A percentile compares a stretch with the other conserved stretches of the same genome.
phyloP scores from a whole-genome alignment of 805 yeast species.

The Saccharomycopsis schoenii region DNA sequence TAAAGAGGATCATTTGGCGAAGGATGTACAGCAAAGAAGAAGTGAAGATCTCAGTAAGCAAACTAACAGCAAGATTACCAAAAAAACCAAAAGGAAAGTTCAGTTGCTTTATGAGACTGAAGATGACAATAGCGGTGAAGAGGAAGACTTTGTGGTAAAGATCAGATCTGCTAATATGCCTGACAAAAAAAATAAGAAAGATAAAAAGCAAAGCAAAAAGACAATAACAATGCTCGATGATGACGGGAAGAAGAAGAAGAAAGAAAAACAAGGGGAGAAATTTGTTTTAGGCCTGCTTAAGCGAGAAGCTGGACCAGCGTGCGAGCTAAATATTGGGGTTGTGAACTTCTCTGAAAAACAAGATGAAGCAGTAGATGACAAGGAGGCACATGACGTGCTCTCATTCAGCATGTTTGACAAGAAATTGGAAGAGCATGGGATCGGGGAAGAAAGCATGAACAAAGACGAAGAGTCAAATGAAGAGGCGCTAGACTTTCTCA shows the following conservation, averaged over 20 bases:
- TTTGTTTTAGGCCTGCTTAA: not conserved
- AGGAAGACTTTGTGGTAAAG: constrained; percentile 4
- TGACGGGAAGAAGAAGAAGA: too few species aligned
- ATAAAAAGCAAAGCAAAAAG: constrained; percentile 20
- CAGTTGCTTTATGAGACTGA: constrained; percentile 15
- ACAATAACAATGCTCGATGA: constrained; percentile 9
- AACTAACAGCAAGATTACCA: constrained; percentile 13
- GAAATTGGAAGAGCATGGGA: not conserved
- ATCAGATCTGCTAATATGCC: constrained; percentile 18
- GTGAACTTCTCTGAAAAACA: not conserved
- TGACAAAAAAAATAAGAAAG: constrained; percentile 31
- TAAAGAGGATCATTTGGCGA: constrained; percentile 7
- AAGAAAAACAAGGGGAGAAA: not conserved
- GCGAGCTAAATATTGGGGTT: too few species aligned
- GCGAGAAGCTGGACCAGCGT: not conserved
- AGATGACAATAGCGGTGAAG: constrained; percentile 16
- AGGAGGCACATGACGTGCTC: not conserved
- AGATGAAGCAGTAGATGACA: not conserved
- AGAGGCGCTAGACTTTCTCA: constrained; percentile 9
- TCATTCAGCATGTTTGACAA: not conserved
- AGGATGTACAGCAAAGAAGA: constrained; percentile 14
- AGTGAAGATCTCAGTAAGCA: constrained; percentile 6
- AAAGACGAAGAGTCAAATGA: constrained; percentile 6
- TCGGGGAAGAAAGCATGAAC: not conserved
- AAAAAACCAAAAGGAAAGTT: constrained; percentile 16